Base-by-base conservation (phyloP, 345 rosid genomes). In the Atalantia buxifolia region DNA sequence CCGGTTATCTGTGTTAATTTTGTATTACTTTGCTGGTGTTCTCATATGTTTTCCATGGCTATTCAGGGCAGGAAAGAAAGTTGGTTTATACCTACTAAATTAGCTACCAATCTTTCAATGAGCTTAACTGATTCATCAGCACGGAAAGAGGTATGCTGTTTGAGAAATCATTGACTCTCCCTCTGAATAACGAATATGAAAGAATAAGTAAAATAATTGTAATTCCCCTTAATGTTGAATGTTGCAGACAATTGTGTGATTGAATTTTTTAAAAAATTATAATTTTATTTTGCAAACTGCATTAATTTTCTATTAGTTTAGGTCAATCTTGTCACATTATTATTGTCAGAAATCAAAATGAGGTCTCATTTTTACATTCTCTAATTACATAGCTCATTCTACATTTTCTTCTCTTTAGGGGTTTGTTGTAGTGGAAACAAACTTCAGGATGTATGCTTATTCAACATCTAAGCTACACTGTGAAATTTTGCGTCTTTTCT, bases 51-150 rank as follows among this genome's bases (percentile, higher is more conserved):
- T 61, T 74, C 35, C 50, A 36, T 79, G 75, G 30, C 69, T 45
- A 74, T 79, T 69, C 89, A 93, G 99, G 99, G 97, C 76, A 90
- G 93, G 88, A 95, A 91, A 76, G 98, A 94, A 62, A 89, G 94
- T 85, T 95, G 98, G 99, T 92, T 93, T 86, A 91, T 95, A 83
- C 99, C 99, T 36, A 95, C 98, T 80, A 92, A 90, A 81, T 83
- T 95, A 83, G 96, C 92, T 27, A 90, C 98, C 45, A 95, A 93
- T 90, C 87, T 95, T 76, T 93, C 99, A 35, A 84, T 91, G 82
- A 95, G 97, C 84, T 88, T 95, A 40, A 85, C 98, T 71, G 98
- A 95, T 86, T 89, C 99, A 68, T 92, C 97, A 56, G 74, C 90
- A 35, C 81, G 99, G 80, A 95, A 92, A 80, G 89, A 92, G 95